Evolutionary conservation across 331 rosid species (phyloP).

Genomic region (Quercus phellos): DNA sequence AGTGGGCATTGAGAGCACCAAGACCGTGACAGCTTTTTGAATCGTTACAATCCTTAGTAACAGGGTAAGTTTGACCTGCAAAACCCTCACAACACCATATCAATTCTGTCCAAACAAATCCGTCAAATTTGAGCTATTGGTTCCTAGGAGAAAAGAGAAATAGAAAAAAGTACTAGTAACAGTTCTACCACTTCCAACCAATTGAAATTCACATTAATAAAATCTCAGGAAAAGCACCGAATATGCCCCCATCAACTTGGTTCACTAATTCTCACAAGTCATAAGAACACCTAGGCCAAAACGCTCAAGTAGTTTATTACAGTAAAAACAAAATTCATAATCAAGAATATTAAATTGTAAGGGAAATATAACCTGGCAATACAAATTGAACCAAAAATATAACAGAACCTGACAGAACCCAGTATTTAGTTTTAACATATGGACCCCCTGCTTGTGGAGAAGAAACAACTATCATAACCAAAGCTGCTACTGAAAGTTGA

Average conservation of each 20-base stretch:
- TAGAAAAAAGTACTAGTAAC: not conserved
- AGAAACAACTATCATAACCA: not conserved
- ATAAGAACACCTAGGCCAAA: constrained; percentile 19
- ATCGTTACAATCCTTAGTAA: not conserved
- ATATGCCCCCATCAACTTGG: not conserved
- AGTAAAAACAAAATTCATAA: constrained; percentile 12
- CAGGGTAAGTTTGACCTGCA: not conserved
- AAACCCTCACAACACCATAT: not conserved
- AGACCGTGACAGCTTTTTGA: no score
- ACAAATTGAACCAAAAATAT: not conserved
- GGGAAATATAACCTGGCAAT: constrained; percentile 11
- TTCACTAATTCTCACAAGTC: not conserved
- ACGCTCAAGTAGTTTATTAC: constrained; percentile 12
- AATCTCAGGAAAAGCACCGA: not conserved
- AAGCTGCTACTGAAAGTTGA: constrained; percentile 29
- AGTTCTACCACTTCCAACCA: not conserved
- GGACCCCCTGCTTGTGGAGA: not conserved
- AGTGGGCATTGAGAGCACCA: no score
- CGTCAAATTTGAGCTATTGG: not conserved
- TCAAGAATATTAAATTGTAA: not conserved
- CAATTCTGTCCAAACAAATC: not conserved
- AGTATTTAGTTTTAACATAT: not conserved
- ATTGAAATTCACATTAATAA: not conserved
- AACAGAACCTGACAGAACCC: not conserved
- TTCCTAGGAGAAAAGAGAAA: not conserved